These are phyloP conservation scores for Aspergillus calidoustus DNA, from an alignment of 2,329 filamentous ascomycete genomes.

Conservation along the genomic window DNA sequence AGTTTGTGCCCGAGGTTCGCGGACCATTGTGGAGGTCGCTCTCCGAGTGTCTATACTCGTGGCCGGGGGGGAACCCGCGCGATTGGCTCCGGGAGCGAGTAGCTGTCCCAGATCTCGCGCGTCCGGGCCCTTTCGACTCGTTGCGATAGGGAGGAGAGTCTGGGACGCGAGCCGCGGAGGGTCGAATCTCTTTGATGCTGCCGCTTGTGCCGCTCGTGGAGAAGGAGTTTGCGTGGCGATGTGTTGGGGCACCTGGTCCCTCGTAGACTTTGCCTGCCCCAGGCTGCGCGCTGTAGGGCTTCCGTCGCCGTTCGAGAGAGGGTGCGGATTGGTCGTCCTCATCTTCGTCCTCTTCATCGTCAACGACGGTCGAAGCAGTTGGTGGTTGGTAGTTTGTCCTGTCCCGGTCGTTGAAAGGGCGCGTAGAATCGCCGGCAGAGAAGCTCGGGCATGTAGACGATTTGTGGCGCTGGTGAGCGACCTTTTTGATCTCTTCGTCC, in stretches of 20 bases:
- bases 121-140: conserved; percentile 24
- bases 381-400: conserved; percentile 46
- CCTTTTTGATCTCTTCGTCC: conserved; percentile 41
- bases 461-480: conserved; percentile 31
- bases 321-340: conserved; percentile 49
- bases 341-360: conserved; percentile 45
- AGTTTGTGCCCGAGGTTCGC: conserved; percentile 25
- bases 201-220: conserved; percentile 43
- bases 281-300: conserved; percentile 65
- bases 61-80: conserved; percentile 27
- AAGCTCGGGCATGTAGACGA: conserved; percentile 27
- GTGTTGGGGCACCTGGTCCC: conserved; percentile 31
- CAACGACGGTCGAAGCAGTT: conserved; percentile 42
- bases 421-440: conserved; percentile 27
- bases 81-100: conserved; percentile 39
- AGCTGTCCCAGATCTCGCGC: conserved; percentile 11
- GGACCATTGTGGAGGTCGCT: conserved; percentile 35
- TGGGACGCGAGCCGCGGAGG: conserved; percentile 63
- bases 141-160: conserved; percentile 35
- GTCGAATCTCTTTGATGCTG: conserved; percentile 61
- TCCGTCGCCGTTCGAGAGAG: conserved; percentile 66
- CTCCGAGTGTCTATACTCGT: conserved; percentile 43
- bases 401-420: conserved; percentile 40
- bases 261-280: conserved; percentile 63
- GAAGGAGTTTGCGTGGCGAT: conserved; percentile 32